Evolutionary conservation across 2,329 filamentous ascomycete genomes (phyloP), one percentile per base, ranked within the genome.

Genomic region (Cordyceps cateniannulata): DNA sequence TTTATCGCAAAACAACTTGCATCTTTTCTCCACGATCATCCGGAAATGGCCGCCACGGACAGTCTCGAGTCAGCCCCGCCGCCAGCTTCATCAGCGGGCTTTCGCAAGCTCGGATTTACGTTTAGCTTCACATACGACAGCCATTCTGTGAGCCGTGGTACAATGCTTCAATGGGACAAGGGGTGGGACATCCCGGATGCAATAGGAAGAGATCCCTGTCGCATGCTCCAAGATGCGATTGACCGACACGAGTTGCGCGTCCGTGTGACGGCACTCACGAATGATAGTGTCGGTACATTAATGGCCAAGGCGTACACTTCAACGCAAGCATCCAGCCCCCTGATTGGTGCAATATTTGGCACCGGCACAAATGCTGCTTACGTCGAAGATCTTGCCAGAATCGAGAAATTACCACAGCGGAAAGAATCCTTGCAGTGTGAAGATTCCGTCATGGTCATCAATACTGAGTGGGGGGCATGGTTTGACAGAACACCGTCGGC

Each of bases 281-380:
- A 92, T 68, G 89, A 93, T 69, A 91, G 88, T 1, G 89, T 93
- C 4, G 89, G 90, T 53, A 92, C 90, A 0, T 78, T 93, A 53
- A 89, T 92, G 83, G 88, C 89, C 22, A 83, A 89, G 64, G 89
- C 89, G 1, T 93, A 93, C 72, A 88, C 86, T 18, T 88, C 86
- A n/a, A 85, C 86, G 12, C 85, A 85, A 29, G 85, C 86, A 73
- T 85, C 85, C 0, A 82, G 83, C 47, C 89, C 89, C 1, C 76
- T 92, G 6, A 77, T 92, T 2, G 89, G 89, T 44, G 89, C 87
- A 35, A 93, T 93, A 64, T 93, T 93, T 68, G 89, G 89, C 63
- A 93, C 89, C 0, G 89, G 89, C 47, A 91, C 89, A 63, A 93
- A 93, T 70, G 89, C 89, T 42, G 89, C 89, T 0, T 93, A 92